Base-by-base conservation (phyloP, 495 filamentous ascomycete genomes). In the Aspergillus hancockii region DNA sequence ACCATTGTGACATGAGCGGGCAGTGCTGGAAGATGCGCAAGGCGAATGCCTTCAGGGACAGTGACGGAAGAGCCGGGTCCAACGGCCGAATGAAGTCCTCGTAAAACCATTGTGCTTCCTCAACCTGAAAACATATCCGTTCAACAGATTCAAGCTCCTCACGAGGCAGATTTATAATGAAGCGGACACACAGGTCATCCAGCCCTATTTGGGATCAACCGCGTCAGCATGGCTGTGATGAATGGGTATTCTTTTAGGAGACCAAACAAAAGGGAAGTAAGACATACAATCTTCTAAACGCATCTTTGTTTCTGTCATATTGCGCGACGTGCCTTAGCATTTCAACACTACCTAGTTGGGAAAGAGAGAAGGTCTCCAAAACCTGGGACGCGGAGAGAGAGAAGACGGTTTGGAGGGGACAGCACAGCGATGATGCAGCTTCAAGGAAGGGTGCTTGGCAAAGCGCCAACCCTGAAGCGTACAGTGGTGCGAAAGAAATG, bases 81-180 rank as follows among this genome's bases (percentile, higher is more conserved):
- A 93, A 78, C 31, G 92, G 92, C 36, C 95, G 90, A 73, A 98
- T 90, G 69, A 98, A 98, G 74, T 98, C 94, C 75, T 98, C 95
- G 85, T 97, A 98, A 73, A 92, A 98, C 94, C 94, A 98, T 89
- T 98, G 94, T 68, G 94, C 94, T 69, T 97, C 95, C 74, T 98
- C 94, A 55, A 98, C 88, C 77, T 97, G 93, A 73, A 98, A 98
- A 74, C 92, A 97, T 68, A 98, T 92, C 62, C 94, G 90, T 67
- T 93, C 91, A 21, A 96, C 90, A 0, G 88, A 91, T 59, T 87
- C 84, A 30, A 97, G 87, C 71, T 98, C 94, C 72, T 93, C 91
- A 61, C 85, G 81, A 21, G 94, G 94, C 50, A 97, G 81, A 75
- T 98, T 97, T 68, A 98, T 90, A 66, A 98, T 93, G 69, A 98